phyloP scores from a whole-genome alignment of 306 rosid species.

The Psophocarpus tetragonolobus region DNA sequence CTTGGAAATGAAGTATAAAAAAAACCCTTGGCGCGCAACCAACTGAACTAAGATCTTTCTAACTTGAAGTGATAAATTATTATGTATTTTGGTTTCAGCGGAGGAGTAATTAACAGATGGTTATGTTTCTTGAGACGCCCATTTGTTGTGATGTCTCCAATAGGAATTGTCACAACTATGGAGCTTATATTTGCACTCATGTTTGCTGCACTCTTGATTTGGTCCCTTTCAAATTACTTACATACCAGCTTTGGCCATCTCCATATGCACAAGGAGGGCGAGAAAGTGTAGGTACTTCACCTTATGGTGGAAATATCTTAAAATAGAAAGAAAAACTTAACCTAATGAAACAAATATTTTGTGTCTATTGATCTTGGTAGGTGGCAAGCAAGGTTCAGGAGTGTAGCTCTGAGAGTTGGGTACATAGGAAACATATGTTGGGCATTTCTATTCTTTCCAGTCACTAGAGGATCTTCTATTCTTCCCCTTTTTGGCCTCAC shows the following conservation, averaged over 20 bases:
- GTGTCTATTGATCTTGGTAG: slow-evolving; percentile 23
- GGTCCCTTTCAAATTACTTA: slow-evolving; percentile 72
- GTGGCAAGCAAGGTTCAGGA: slow-evolving; percentile 70
- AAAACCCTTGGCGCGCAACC: too few relatives aligned
- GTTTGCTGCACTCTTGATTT: slow-evolving; percentile 58
- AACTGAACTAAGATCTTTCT: too few relatives aligned
- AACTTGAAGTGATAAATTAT: too few relatives aligned
- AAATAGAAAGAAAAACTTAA: too few relatives aligned
- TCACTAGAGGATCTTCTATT: background rate
- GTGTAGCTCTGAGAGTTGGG: slow-evolving; percentile 67
- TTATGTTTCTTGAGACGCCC: slow-evolving; percentile 52
- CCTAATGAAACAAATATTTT: background rate
- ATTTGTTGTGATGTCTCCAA: slow-evolving; percentile 48
- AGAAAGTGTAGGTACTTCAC: slow-evolving; percentile 42
- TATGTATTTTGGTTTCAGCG: background rate
- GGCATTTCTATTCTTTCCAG: slow-evolving; percentile 64
- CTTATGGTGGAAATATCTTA: background rate
- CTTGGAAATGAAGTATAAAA: too few relatives aligned
- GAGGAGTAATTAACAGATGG: background rate
- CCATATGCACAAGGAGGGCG: slow-evolving; percentile 41
- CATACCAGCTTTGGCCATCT: slow-evolving; percentile 56
- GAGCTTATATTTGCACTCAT: slow-evolving; percentile 56
- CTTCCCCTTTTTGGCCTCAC: background rate
- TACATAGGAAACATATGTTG: slow-evolving; percentile 70
- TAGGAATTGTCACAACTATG: slow-evolving; percentile 55